Evolutionary conservation across 2,329 filamentous ascomycete species (phyloP).

Genomic region (Colletotrichum navitas): DNA sequence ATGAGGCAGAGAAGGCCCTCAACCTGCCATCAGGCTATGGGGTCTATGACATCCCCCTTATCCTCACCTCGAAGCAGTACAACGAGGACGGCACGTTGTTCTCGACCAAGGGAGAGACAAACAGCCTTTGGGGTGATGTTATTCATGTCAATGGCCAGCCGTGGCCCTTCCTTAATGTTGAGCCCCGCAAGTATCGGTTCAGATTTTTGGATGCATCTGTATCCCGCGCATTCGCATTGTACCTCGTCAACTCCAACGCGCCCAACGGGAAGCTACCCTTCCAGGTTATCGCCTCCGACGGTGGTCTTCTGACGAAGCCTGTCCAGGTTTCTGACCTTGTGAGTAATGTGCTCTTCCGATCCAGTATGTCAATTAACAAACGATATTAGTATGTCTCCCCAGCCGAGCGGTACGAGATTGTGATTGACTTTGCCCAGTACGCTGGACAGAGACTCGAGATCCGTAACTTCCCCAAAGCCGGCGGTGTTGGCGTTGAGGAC

Average conservation of each 20-base stretch:
- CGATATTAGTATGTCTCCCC: slow-evolving; percentile 56
- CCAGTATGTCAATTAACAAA: slow-evolving; percentile 30
- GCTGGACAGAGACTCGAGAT: slow-evolving; percentile 62
- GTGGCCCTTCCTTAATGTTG: slow-evolving; percentile 68
- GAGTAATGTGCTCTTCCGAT: slow-evolving; percentile 20
- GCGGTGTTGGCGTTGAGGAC: slow-evolving; percentile 55
- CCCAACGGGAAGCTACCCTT: slow-evolving; percentile 56
- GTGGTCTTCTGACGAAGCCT: slow-evolving; percentile 62
- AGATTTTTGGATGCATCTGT: slow-evolving; percentile 64
- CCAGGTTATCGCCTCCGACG: slow-evolving; percentile 66
- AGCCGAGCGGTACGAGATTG: slow-evolving; percentile 69
- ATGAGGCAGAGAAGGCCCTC: slow-evolving; percentile 61
- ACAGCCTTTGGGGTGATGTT: slow-evolving; percentile 67
- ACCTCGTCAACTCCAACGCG: slow-evolving; percentile 54
- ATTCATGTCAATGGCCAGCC: slow-evolving; percentile 70
- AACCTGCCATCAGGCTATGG: slow-evolving; percentile 63
- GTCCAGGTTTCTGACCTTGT: slow-evolving; percentile 55
- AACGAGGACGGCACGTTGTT: slow-evolving; percentile 62
- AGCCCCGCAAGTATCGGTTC: slow-evolving; percentile 72
- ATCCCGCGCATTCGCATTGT: slow-evolving; percentile 61
- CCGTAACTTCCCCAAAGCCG: slow-evolving; percentile 48
- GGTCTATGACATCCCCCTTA: slow-evolving; percentile 65
- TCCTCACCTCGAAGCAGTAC: slow-evolving; percentile 65
- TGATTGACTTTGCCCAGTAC: slow-evolving; percentile 66
- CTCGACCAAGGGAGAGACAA: slow-evolving; percentile 58